phyloP scores from a whole-genome alignment of 345 rosid species.

The Aquilaria sinensis region DNA sequence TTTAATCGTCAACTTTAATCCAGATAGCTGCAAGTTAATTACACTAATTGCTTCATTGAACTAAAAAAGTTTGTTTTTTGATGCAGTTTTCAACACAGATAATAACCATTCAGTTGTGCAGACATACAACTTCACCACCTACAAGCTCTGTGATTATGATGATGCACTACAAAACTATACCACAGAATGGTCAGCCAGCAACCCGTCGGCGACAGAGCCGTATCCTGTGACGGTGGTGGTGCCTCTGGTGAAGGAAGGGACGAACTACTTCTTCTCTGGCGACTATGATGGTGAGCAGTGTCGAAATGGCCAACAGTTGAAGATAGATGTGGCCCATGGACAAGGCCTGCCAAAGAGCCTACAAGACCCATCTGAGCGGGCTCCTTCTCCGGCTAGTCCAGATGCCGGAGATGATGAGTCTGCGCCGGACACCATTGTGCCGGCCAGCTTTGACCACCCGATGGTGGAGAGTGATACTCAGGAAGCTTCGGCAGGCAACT shows the following conservation, averaged over 20 bases:
- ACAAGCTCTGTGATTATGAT: conserved; percentile 60
- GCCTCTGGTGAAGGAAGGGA: conserved; percentile 72
- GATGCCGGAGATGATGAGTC: conserved; percentile 47
- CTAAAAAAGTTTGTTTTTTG: not conserved
- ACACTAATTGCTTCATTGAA: not conserved
- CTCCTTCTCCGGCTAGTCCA: conserved; percentile 53
- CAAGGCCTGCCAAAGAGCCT: conserved; percentile 60
- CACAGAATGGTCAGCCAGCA: conserved; percentile 52
- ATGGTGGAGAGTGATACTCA: conserved; percentile 26
- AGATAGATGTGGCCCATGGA: conserved; percentile 72
- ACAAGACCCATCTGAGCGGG: conserved; percentile 33
- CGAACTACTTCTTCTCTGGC: conserved; percentile 70
- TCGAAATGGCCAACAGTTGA: conserved; percentile 54
- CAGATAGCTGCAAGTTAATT: no score
- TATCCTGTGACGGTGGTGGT: conserved; percentile 47
- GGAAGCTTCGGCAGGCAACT: conserved; percentile 25
- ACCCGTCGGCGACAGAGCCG: conserved; percentile 72
- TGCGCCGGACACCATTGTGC: conserved; percentile 73
- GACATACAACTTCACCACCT: conserved; percentile 71
- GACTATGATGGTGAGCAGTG: conserved; percentile 94
- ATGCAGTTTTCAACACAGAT: conserved; percentile 87
- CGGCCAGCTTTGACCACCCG: conserved; percentile 64
- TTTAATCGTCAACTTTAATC: no score
- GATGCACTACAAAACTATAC: conserved; percentile 47
- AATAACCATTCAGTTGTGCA: conserved; percentile 84